Base-by-base conservation (phyloP, 805 yeast species). In the Vanderwaltozyma polyspora region DNA sequence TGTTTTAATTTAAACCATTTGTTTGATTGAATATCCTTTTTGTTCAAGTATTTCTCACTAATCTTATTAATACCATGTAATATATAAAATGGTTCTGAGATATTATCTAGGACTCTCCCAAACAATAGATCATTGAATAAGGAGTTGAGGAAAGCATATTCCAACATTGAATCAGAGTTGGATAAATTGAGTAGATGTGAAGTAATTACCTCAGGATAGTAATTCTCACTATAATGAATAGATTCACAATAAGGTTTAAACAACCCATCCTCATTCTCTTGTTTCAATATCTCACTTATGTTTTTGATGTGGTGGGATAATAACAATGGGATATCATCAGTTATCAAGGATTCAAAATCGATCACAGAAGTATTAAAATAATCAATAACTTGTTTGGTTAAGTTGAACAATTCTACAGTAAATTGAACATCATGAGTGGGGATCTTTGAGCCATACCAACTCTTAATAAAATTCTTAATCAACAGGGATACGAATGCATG, bases 401-500 rank as follows among this genome's bases (percentile, higher is more conserved):
- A 12, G 18, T 46, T 33, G 19, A 44, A 50, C 9, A 52, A 6
- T 18, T 38, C 35, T 2, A 24, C 37, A 13, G 45, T 24, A 15
- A 56, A 45, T 25, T 49, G 45, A 14, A 41, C 44, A 31, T 52
- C 52, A 6, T 39, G 15, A 1, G 57, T 44, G 7, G 52, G 49
- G 4, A 56, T 46, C 35, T 52, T 56, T n/a, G 37, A 23, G 11
- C 59, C 59, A 36, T 54, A 54, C 61, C 61, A 56, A 11, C 49
- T 33, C 5, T 32, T 33, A 7, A 56, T 33, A 33, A 48, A 55
- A 32, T 51, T 55, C 31, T 49, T 41, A 16, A 50, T 32, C 9
- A 55, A 33, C 24, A 56, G 40, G 7, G 51, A 45, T 27, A 43
- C 21, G 9, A 56, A 43, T 5, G 59, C 48, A 30, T 48, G 43